A percentile compares a stretch with the other conserved stretches of the same genome.
phyloP scores from a whole-genome alignment of 176 grass and related monocot species.

The Lolium rigidum region DNA sequence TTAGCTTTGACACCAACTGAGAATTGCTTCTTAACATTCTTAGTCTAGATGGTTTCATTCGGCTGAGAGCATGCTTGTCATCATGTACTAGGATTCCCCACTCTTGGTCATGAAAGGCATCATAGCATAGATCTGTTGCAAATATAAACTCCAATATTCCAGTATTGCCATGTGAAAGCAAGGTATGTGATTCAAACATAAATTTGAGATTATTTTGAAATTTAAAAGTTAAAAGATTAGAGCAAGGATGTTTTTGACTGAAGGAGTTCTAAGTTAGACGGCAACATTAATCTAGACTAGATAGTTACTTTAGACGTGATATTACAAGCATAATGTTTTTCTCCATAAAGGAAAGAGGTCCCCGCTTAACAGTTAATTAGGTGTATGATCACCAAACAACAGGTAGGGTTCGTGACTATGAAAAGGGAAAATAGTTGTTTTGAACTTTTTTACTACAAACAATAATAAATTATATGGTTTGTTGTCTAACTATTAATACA shows the following conservation, averaged over 20 bases:
- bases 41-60: not conserved
- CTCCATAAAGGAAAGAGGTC: not conserved
- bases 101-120: constrained; percentile 90
- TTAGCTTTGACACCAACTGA: constrained; percentile 68
- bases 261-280: not conserved
- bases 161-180: constrained; percentile 7
- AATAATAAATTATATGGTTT: too few relatives aligned
- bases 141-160: constrained; percentile 43
- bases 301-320: not conserved
- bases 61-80: constrained; percentile 70
- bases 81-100: constrained; percentile 94
- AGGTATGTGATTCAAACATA: constrained; percentile 30
- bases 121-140: constrained; percentile 82
- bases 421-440: too few relatives aligned
- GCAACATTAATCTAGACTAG: not conserved
- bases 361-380: too few relatives aligned
- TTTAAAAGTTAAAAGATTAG: not conserved
- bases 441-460: too few relatives aligned
- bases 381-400: constrained; percentile 12
- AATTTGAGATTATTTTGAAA: constrained; percentile 33
- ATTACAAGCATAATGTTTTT: constrained; percentile 33
- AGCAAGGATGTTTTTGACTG: constrained; percentile 1
- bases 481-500: too few relatives aligned
- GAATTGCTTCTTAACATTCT: constrained; percentile 37
- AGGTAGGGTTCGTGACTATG: not conserved